Evolutionary conservation across 306 rosid species (phyloP), one percentile per base, ranked within the genome.

Genomic region (Medicago arabica): DNA sequence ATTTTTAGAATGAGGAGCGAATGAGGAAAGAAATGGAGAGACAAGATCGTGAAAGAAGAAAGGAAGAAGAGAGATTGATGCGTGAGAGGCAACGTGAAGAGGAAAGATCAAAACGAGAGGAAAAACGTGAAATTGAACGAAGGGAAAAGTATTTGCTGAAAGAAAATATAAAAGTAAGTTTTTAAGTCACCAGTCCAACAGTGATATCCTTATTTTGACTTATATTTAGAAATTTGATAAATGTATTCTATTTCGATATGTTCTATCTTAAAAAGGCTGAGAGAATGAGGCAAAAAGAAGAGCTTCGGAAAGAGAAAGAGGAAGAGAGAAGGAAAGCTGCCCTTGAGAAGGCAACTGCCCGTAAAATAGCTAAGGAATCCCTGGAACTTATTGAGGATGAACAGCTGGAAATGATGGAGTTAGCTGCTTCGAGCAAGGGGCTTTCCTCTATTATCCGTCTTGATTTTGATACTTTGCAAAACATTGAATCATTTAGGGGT

Each of bases 351-450:
- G 97, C 99, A 61, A 88, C 91, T 75, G 97, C 97, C 46, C 96
- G 97, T 44, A 95, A 86, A 82, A 88, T 95, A 53, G 96, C 97
- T 77, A 89, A 87, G 83, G 97, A 95, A 82, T 92, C 99, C 79
- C 90, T 95, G 97, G 99, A 95, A 73, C 94, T 95, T 81, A 89
- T 92, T 80, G 97, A 95, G 88, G 99, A 95, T 78, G 99, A 92
- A 77, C 99, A 95, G 70, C 89, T 95, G 74, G 99, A 95, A 84
- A 69, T 95, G 86, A 92, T 95, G 99, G 99, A 92, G 78, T 75
- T 92, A 83, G 99, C 99, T 71, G 97, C 88, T 58, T 81, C 91
- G 25, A 85, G 83, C 88, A 95, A 90, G 86, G 97, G 97, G 58
- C 76, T 92, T 69, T 67, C 95, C 78, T 90, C 99, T 50, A 95